Percentiles rank a stretch among this genome's conserved stretches.
phyloP scores from a whole-genome alignment of 768 basidiomycete species.

The Lepiota brunneoincarnata region DNA sequence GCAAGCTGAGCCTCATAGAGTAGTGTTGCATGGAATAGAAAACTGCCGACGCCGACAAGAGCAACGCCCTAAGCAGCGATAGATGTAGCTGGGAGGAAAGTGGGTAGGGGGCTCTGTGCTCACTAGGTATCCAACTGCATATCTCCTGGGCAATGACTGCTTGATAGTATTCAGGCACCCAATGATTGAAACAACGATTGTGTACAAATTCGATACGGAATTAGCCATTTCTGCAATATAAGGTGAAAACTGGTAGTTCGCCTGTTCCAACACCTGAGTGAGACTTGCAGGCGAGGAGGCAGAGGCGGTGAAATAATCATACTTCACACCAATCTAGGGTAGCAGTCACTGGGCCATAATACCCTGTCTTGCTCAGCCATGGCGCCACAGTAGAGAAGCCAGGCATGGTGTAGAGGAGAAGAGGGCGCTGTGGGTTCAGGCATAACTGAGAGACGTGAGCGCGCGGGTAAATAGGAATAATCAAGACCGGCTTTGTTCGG shows the following conservation, averaged over 20 bases:
- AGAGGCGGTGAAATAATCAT: constrained; percentile 10
- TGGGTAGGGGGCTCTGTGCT: constrained; percentile 12
- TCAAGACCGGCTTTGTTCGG: no score
- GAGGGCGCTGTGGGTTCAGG: constrained; percentile 2
- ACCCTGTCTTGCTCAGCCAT: constrained; percentile 36
- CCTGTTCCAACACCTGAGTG: constrained; percentile 35
- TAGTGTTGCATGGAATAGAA: constrained; percentile 77
- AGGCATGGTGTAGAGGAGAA: constrained; percentile 23
- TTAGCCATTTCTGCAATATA: constrained; percentile 81
- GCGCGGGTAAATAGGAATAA: no score
- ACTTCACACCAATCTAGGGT: constrained; percentile 79
- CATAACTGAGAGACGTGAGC: neutral
- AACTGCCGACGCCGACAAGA: constrained; percentile 73
- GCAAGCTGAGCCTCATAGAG: constrained; percentile 75
- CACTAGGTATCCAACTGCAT: constrained; percentile 40
- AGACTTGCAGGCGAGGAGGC: neutral
- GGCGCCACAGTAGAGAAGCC: constrained; percentile 32
- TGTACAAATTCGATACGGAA: constrained; percentile 67
- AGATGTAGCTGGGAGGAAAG: neutral
- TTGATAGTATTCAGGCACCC: constrained; percentile 35
- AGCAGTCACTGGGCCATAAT: constrained; percentile 66
- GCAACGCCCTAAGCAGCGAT: constrained; percentile 51
- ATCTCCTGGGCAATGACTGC: constrained; percentile 40
- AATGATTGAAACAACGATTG: constrained; percentile 50
- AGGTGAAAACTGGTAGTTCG: constrained; percentile 75